A percentile compares a stretch with the other conserved stretches of the same genome.
Conservation (phyloP, 2,329 filamentous ascomycete genomes). For the Keithomyces neogunnii region DNA sequence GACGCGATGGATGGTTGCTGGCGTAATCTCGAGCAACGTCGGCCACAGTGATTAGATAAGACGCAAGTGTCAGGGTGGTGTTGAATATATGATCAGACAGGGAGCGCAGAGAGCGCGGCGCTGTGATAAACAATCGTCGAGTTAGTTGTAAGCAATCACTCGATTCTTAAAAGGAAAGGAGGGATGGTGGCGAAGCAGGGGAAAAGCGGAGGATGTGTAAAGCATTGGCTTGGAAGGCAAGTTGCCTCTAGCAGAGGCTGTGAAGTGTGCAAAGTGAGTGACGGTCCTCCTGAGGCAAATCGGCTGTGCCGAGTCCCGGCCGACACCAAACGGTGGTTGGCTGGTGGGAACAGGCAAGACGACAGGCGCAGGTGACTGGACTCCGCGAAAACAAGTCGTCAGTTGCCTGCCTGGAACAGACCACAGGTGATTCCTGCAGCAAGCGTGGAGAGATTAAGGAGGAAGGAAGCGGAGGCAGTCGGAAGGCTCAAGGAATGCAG, state of each 20-base stretch:
- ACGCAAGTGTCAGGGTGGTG: background rate
- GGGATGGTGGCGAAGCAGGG: background rate
- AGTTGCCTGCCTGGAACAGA: background rate
- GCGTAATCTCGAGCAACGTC: background rate
- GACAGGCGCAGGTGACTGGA: constrained; percentile 5
- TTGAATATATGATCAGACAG: background rate
- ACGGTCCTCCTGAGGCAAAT: constrained; percentile 5
- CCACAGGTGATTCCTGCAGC: background rate
- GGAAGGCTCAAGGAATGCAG: background rate
- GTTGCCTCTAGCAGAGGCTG: background rate
- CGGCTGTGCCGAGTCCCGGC: constrained; percentile 7
- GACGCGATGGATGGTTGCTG: background rate
- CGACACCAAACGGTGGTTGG: constrained; percentile 5
- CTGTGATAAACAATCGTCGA: background rate
- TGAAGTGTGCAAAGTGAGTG: background rate
- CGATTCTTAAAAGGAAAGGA: background rate
- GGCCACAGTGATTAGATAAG: constrained; percentile 5
- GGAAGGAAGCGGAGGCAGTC: background rate
- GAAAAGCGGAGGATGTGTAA: background rate
- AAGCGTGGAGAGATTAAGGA: background rate
- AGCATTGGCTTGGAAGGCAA: background rate
- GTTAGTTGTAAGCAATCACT: background rate
- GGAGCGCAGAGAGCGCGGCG: too few species aligned
- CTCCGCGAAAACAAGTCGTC: background rate
- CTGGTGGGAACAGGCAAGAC: constrained; percentile 3